phyloP scores from a whole-genome alignment of 768 basidiomycete genomes.

The Tricholoma sp. region DNA sequence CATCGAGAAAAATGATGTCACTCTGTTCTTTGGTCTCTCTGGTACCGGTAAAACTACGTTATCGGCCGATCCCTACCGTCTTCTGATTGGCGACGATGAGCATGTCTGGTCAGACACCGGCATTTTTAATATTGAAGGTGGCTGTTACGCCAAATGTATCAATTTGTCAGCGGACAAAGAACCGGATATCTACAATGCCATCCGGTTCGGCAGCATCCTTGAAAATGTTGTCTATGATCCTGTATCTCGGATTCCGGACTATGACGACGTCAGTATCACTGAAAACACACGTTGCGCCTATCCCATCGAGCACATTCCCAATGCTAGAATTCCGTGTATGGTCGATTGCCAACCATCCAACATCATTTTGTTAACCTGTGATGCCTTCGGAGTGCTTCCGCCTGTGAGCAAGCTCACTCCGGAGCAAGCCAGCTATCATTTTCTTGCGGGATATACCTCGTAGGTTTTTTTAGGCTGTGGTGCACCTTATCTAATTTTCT shows the following conservation, averaged over 20 bases:
- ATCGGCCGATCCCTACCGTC: conserved; percentile 90
- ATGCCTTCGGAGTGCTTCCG: conserved; percentile 96
- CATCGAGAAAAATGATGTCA: conserved; percentile 83
- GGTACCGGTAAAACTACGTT: conserved; percentile 99
- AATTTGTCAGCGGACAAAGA: conserved; percentile 97
- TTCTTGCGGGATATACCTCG: conserved; percentile 96
- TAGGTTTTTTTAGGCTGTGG: conserved; percentile 30
- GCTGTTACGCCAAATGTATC: conserved; percentile 98
- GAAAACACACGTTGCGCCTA: conserved; percentile 99
- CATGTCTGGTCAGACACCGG: conserved; percentile 99
- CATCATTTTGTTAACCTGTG: conserved; percentile 96
- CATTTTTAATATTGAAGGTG: conserved; percentile 99
- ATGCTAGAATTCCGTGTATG: conserved; percentile 89
- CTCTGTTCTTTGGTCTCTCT: conserved; percentile 97
- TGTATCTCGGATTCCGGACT: conserved; percentile 75
- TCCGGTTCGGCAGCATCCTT: conserved; percentile 92
- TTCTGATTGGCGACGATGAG: conserved; percentile 97
- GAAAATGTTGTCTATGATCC: conserved; percentile 99
- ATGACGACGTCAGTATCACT: conserved; percentile 94
- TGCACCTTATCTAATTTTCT: conserved; percentile 10
- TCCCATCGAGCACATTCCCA: conserved; percentile 96
- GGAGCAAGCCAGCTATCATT: conserved; percentile 96
- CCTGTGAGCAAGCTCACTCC: conserved; percentile 90
- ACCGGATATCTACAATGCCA: conserved; percentile 95
- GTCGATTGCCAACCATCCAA: conserved; percentile 86